Evolutionary conservation across 192 early-diverging fungal genomes (phyloP).

Genomic region (Backusella parvicylindrica): DNA sequence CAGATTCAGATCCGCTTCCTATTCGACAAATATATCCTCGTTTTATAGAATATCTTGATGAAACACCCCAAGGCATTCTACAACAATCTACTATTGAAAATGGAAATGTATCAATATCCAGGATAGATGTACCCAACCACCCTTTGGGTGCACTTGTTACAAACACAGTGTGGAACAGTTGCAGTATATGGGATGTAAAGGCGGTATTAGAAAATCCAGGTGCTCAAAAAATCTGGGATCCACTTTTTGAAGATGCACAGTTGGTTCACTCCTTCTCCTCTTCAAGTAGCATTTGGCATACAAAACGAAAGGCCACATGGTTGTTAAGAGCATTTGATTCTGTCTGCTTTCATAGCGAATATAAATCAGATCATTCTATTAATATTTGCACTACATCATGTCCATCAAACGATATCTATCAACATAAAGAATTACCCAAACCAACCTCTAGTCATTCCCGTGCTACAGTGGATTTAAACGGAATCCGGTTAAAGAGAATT

Average conservation of each 20-base stretch:
- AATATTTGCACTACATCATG: constrained; percentile 22
- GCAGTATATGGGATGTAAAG: constrained; percentile 49
- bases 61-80: background rate
- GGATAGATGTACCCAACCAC: constrained; percentile 35
- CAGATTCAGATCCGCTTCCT: constrained; percentile 8
- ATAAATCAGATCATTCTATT: constrained; percentile 8
- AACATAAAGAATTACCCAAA: constrained; percentile 18
- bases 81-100: constrained; percentile 5
- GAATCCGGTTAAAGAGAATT: constrained; percentile 16
- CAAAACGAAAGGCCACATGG: constrained; percentile 43
- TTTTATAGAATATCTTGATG: background rate
- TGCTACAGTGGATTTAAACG: constrained; percentile 12
- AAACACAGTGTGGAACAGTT: constrained; percentile 38
- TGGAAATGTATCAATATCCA: constrained; percentile 23
- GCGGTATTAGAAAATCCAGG: constrained; percentile 38
- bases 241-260: background rate
- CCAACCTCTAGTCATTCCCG: constrained; percentile 10
- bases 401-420: constrained; percentile 6
- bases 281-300: constrained; percentile 22
- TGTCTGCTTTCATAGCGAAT: constrained; percentile 11
- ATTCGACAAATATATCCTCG: background rate
- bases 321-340: constrained; percentile 18
- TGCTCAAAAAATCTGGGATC: constrained; percentile 36
- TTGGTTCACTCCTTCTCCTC: background rate
- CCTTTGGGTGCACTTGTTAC: constrained; percentile 34